Evolutionary conservation across 441 rosid genomes (phyloP).

Genomic region (Corymbia calophylla): DNA sequence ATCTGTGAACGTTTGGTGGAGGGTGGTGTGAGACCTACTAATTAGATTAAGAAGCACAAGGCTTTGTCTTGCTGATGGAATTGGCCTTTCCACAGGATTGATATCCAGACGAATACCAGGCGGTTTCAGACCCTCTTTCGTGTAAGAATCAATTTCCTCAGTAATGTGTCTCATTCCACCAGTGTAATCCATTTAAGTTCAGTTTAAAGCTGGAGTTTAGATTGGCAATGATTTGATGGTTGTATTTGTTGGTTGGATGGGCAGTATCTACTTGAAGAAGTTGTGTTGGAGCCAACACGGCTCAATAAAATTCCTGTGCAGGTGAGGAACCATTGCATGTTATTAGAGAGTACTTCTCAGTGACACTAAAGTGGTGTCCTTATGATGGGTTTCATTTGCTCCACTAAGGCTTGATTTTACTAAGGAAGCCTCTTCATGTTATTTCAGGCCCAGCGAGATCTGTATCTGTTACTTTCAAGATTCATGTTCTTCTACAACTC

Average conservation of each 20-base stretch:
- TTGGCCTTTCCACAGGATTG: conserved; percentile 59
- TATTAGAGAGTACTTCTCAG: not conserved
- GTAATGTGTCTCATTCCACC: not conserved
- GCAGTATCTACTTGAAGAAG: conserved; percentile 92
- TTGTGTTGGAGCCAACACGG: conserved; percentile 52
- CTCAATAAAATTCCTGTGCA: conserved; percentile 74
- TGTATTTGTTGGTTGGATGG: not conserved
- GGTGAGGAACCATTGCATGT: conserved; percentile 28
- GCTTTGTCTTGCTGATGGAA: not conserved
- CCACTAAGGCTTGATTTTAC: not conserved
- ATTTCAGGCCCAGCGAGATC: conserved; percentile 80
- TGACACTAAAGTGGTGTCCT: not conserved
- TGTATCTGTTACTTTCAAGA: conserved; percentile 77
- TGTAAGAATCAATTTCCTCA: conserved; percentile 29
- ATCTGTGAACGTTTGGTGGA: not conserved
- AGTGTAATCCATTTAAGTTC: not conserved
- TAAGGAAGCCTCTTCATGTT: not conserved
- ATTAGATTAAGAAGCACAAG: not conserved
- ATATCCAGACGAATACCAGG: conserved; percentile 84
- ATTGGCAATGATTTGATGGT: not conserved
- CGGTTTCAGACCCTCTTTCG: conserved; percentile 72
- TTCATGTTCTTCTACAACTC: conserved; percentile 86
- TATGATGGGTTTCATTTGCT: not conserved
- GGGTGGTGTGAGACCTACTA: not conserved
- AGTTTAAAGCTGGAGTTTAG: not conserved